Percentiles rank a stretch among this genome's conserved stretches.
Evolutionary conservation across 164 flowering plant species (phyloP).

Genomic region (Warburgia ugandensis): DNA sequence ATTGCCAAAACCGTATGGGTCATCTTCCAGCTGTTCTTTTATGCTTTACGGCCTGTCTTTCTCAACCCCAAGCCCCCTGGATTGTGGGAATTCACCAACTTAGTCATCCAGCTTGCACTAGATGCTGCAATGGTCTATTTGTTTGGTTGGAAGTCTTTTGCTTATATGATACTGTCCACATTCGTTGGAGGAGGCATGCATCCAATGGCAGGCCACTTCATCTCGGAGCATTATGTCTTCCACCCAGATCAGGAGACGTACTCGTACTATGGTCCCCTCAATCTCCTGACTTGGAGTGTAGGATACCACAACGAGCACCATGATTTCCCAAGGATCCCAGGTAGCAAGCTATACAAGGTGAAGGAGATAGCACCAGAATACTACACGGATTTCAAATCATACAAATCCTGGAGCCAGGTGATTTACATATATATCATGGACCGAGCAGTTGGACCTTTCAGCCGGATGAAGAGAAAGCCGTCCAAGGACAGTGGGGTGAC

Average conservation of each 20-base stretch:
- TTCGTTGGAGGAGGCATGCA: slow-evolving; percentile 98
- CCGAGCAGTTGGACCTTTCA: slow-evolving; percentile 69
- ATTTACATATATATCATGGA: slow-evolving; percentile 92
- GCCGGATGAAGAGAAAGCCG: slow-evolving; percentile 82
- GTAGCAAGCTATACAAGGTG: slow-evolving; percentile 84
- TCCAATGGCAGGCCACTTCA: slow-evolving; percentile 97
- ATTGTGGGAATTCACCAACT: slow-evolving; percentile 79
- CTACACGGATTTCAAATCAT: slow-evolving; percentile 51
- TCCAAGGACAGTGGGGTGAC: neutral
- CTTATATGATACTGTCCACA: slow-evolving; percentile 78
- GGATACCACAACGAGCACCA: slow-evolving; percentile 99
- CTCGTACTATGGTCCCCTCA: slow-evolving; percentile 90
- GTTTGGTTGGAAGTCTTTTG: slow-evolving; percentile 75
- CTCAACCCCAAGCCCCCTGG: slow-evolving; percentile 98
- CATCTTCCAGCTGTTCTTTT: slow-evolving; percentile 79
- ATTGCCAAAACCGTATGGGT: slow-evolving; percentile 83
- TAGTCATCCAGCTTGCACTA: slow-evolving; percentile 49
- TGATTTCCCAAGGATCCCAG: slow-evolving; percentile 93
- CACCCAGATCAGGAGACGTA: slow-evolving; percentile 84
- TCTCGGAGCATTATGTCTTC: slow-evolving; percentile 91
- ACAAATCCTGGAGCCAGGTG: slow-evolving; percentile 93
- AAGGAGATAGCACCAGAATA: slow-evolving; percentile 92
- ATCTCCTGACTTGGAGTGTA: slow-evolving; percentile 84
- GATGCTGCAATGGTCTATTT: slow-evolving; percentile 60
- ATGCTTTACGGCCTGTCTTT: slow-evolving; percentile 84